Percentiles rank a stretch among this genome's conserved stretches.
phyloP scores from a whole-genome alignment of 495 filamentous ascomycete genomes.

The Aspergillus coremiiformis region DNA sequence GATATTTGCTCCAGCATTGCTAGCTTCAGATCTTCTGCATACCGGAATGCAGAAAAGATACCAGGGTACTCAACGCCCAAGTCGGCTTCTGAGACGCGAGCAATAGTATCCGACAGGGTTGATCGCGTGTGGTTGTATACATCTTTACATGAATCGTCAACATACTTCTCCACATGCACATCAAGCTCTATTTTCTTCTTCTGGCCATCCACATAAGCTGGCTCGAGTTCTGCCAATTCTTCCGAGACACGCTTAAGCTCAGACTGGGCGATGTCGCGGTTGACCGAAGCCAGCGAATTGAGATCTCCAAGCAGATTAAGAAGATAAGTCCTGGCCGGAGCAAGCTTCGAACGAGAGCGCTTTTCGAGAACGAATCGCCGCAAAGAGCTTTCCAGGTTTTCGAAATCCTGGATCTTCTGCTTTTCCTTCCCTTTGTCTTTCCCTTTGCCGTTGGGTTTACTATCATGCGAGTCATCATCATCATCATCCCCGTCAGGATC shows the following conservation, averaged over 20 bases:
- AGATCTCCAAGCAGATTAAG: conserved; percentile 85
- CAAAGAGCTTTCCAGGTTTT: conserved; percentile 77
- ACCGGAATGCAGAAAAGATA: conserved; percentile 75
- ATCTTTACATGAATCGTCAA: conserved; percentile 76
- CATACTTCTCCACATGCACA: conserved; percentile 70
- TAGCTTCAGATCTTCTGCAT: conserved; percentile 84
- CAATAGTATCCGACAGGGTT: conserved; percentile 62
- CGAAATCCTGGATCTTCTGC: conserved; percentile 82
- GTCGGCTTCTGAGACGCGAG: conserved; percentile 64
- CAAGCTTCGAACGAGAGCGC: conserved; percentile 87
- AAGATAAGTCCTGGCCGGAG: conserved; percentile 94
- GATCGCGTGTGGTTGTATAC: conserved; percentile 76
- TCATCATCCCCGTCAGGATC: conserved; percentile 45
- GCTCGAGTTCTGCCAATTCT: conserved; percentile 76
- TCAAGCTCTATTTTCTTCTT: conserved; percentile 74
- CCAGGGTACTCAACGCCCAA: conserved; percentile 83
- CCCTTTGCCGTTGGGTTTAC: conserved; percentile 40
- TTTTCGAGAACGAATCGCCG: conserved; percentile 95
- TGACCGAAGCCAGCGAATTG: conserved; percentile 73
- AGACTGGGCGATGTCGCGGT: conserved; percentile 74
- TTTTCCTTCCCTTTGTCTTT: conserved; percentile 88
- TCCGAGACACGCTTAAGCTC: conserved; percentile 78
- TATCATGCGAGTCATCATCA: conserved; percentile 47
- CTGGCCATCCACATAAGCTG: conserved; percentile 74
- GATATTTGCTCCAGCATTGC: conserved; percentile 88